Conservation (phyloP, 371 early-diverging fungal species). For the Syncephalastrum contaminatum region DNA sequence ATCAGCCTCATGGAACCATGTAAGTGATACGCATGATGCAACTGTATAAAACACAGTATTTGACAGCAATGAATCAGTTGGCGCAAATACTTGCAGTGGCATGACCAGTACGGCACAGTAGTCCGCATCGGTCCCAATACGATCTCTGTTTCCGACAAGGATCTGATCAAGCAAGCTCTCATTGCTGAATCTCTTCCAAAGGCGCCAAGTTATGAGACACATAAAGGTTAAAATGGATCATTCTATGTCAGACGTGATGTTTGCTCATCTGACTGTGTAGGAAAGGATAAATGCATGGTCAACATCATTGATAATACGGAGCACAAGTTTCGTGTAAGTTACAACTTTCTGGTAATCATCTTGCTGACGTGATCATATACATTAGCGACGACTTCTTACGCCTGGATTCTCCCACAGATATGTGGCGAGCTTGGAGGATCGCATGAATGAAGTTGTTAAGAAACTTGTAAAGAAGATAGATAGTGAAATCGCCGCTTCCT, state of each 20-base stretch:
- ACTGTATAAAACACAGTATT: too few species aligned
- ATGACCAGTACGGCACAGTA: slow-evolving; percentile 19
- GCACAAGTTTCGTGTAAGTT: slow-evolving; percentile 2
- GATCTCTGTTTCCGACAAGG: slow-evolving; percentile 21
- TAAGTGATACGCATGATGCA: too few species aligned
- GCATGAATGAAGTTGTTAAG: slow-evolving; percentile 16
- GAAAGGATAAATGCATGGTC: neutral
- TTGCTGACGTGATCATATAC: too few species aligned
- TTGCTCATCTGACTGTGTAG: too few species aligned
- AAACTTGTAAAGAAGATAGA: slow-evolving; percentile 17
- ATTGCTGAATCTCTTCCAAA: slow-evolving; percentile 4
- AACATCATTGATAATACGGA: neutral
- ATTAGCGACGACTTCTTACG: slow-evolving; percentile 31
- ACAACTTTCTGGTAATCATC: too few species aligned
- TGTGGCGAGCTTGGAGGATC: slow-evolving; percentile 32
- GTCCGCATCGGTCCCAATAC: slow-evolving; percentile 12
- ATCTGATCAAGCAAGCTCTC: slow-evolving; percentile 23
- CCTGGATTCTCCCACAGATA: slow-evolving; percentile 43
- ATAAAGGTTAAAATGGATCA: too few species aligned
- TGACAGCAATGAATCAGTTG: neutral
- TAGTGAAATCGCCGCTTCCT: slow-evolving; percentile 2
- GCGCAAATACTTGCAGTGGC: neutral
- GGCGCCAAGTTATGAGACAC: slow-evolving; percentile 2
- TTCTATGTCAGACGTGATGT: neutral
- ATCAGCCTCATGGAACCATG: too few species aligned